Evolutionary conservation across 352 stramenopile genomes (phyloP).

Genomic region (Globisporangium emineosum): DNA sequence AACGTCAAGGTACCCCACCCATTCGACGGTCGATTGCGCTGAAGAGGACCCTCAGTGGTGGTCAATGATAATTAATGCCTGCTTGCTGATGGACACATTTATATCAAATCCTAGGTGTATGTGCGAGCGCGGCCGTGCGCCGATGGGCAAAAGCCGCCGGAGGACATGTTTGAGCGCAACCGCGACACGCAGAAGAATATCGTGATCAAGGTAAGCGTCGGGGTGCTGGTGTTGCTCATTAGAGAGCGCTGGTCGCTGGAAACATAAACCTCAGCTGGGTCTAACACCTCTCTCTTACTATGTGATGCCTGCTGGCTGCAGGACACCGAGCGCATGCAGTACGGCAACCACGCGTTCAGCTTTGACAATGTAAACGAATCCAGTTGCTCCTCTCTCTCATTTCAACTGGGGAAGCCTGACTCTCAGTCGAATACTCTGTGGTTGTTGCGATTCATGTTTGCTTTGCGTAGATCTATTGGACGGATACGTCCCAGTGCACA

Average conservation of each 20-base stretch:
- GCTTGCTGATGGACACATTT: too few species aligned
- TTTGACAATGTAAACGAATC: constrained; percentile 67
- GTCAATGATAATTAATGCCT: too few species aligned
- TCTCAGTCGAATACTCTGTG: background rate
- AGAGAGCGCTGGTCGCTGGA: too few species aligned
- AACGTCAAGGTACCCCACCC: constrained; percentile 83
- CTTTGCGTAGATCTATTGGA: constrained; percentile 68
- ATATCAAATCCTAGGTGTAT: constrained; percentile 45
- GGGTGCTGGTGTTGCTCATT: background rate
- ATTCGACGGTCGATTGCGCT: too few species aligned
- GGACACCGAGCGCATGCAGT: constrained; percentile 84
- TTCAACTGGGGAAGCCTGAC: background rate
- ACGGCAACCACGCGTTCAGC: constrained; percentile 83
- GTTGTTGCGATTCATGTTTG: background rate
- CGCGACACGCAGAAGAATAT: constrained; percentile 76
- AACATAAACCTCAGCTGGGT: too few species aligned
- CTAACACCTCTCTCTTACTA: too few species aligned
- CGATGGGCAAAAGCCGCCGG: constrained; percentile 57
- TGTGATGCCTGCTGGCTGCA: constrained; percentile 11
- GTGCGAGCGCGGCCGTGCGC: constrained; percentile 77
- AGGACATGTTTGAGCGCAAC: constrained; percentile 85
- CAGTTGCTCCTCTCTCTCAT: too few species aligned
- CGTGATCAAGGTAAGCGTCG: constrained; percentile 62
- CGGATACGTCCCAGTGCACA: constrained; percentile 65
- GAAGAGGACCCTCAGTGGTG: too few species aligned